Percentiles rank a stretch among this genome's conserved stretches.
Evolutionary conservation across 2,329 filamentous ascomycete species (phyloP).

Genomic region (Leptographium wingfieldii): DNA sequence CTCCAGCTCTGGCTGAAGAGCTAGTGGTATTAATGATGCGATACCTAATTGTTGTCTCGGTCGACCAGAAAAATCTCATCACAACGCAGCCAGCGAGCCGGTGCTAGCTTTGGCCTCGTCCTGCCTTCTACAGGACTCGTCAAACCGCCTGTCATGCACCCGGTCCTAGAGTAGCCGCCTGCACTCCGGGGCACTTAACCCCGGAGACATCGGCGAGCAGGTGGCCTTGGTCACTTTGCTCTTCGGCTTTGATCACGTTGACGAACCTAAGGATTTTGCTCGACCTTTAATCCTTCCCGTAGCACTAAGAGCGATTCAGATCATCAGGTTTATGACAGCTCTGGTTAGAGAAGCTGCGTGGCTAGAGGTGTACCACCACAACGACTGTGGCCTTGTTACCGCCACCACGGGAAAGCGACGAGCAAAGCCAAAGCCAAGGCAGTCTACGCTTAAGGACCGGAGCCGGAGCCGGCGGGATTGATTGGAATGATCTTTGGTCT

Average conservation of each 20-base stretch:
- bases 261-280: background rate
- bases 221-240: background rate
- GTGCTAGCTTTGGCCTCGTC: constrained; percentile 1
- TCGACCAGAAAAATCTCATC: background rate
- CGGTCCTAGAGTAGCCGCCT: background rate
- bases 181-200: background rate
- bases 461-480: background rate
- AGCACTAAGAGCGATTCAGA: background rate
- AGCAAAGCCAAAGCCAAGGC: background rate
- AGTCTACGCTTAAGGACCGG: too few species aligned
- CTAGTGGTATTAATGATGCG: background rate
- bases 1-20: background rate
- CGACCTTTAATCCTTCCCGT: background rate
- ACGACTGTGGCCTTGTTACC: background rate
- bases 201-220: background rate
- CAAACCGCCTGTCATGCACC: background rate
- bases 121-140: constrained; percentile 1
- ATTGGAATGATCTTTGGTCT: background rate
- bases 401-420: background rate
- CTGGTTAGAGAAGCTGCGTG: background rate
- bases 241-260: background rate
- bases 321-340: background rate
- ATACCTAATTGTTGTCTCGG: background rate
- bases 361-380: background rate
- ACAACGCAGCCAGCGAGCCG: constrained; percentile 3